These are phyloP conservation scores for Chimonanthus salicifolius DNA, from an alignment of 164 flowering plant species.

Conservation along the genomic window DNA sequence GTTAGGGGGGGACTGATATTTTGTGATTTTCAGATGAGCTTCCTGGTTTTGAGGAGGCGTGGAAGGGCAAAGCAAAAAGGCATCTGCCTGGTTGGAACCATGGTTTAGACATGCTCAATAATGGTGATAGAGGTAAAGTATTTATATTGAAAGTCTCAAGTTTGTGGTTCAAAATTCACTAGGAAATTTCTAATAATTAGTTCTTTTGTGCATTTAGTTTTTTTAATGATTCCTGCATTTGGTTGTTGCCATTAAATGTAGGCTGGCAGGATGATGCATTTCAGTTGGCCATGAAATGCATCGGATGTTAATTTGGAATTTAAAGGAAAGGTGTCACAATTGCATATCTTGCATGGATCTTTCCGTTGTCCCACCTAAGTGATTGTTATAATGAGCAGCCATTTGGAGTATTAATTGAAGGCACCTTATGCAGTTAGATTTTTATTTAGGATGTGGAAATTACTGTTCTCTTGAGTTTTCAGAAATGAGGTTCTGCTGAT, in stretches of 20 bases:
- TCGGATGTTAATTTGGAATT: background rate
- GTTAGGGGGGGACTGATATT: background rate
- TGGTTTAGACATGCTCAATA: constrained; percentile 14
- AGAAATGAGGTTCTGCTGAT: background rate
- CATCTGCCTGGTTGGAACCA: constrained; percentile 66
- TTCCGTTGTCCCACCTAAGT: too few species aligned
- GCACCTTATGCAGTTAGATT: too few species aligned
- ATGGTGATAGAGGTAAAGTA: constrained; percentile 27
- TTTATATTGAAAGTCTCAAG: background rate
- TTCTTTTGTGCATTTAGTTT: background rate
- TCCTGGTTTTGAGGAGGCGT: constrained; percentile 58
- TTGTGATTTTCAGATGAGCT: constrained; percentile 54
- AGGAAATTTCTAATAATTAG: background rate
- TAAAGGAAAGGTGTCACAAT: background rate
- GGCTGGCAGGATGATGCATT: background rate
- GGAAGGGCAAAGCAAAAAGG: constrained; percentile 58
- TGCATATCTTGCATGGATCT: background rate
- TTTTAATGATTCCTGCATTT: too few species aligned
- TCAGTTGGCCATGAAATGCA: background rate
- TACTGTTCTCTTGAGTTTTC: background rate
- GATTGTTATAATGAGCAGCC: too few species aligned
- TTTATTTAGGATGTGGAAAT: too few species aligned
- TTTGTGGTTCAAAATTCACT: background rate
- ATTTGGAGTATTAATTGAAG: too few species aligned
- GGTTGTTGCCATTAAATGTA: background rate